Conservation (phyloP, 495 filamentous ascomycete species). For the Mycothermus thermophilus region DNA sequence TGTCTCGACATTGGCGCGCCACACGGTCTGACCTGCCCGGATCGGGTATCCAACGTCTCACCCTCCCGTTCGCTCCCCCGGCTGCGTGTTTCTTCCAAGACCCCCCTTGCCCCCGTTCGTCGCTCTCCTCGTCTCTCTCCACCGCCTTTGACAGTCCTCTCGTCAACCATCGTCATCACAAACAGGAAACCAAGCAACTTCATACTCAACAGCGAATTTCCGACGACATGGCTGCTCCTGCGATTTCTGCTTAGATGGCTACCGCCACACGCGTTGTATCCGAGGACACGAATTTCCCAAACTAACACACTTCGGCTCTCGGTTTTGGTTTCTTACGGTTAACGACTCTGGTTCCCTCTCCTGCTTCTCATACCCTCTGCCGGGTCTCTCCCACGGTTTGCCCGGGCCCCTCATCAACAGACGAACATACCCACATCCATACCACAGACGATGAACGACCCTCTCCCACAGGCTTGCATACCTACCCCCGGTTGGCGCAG, state of each 20-base stretch:
- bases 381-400: too few species aligned
- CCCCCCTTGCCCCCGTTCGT: conserved; percentile 4
- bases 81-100: too few species aligned
- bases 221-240: too few species aligned
- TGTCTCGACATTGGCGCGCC: conserved; percentile 1
- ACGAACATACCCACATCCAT: too few species aligned
- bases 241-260: conserved; percentile 31
- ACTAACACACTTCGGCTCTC: conserved; percentile 18
- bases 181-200: conserved; percentile 8
- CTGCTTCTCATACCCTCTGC: too few species aligned
- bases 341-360: too few species aligned
- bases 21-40: conserved; percentile 1
- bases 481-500: conserved; percentile 9
- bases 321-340: conserved; percentile 17
- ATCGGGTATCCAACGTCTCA: conserved; percentile 9
- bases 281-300: conserved; percentile 8
- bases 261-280: conserved; percentile 11
- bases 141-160: not conserved
- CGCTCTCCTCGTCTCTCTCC: conserved; percentile 6
- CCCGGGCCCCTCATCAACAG: too few species aligned
- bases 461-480: not conserved
- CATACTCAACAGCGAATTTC: too few species aligned
- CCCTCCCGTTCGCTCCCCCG: too few species aligned
- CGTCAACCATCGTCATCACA: conserved; percentile 1
- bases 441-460: too few species aligned